Conservation (phyloP, 2,329 filamentous ascomycete genomes). For the Trichoderma endophyticum region DNA sequence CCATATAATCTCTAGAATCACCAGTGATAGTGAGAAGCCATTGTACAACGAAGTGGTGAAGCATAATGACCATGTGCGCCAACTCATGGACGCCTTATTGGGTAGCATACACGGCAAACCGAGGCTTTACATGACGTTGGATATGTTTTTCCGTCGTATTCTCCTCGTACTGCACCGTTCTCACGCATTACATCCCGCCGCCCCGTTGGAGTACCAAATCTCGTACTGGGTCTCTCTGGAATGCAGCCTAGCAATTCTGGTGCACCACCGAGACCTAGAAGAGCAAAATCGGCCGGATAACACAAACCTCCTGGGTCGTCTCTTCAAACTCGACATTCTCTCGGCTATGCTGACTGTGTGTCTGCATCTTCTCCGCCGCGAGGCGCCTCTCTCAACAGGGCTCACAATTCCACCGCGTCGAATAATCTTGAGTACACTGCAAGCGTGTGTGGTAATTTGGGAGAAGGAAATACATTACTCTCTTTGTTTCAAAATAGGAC, state of each 20-base stretch:
- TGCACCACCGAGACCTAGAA: neutral
- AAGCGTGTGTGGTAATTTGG: neutral
- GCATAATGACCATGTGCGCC: neutral
- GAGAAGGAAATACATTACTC: neutral
- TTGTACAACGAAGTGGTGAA: neutral
- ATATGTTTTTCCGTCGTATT: neutral
- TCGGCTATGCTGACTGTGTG: neutral
- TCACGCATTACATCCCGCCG: neutral
- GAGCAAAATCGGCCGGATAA: neutral
- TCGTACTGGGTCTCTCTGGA: neutral
- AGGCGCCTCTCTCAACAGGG: neutral
- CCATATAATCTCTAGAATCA: neutral
- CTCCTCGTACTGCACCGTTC: neutral
- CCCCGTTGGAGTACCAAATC: neutral
- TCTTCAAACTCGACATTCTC: neutral
- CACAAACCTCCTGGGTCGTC: neutral
- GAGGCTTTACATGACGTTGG: neutral
- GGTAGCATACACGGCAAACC: neutral
- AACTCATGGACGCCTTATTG: neutral
- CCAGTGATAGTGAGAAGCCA: neutral
- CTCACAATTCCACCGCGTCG: neutral
- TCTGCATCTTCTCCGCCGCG: neutral
- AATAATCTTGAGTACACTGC: neutral
- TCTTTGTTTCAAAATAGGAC: neutral
- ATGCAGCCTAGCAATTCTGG: neutral